Evolutionary conservation across 345 rosid species (phyloP), one percentile per base, ranked within the genome.

Genomic region (Gossypium stocksii): DNA sequence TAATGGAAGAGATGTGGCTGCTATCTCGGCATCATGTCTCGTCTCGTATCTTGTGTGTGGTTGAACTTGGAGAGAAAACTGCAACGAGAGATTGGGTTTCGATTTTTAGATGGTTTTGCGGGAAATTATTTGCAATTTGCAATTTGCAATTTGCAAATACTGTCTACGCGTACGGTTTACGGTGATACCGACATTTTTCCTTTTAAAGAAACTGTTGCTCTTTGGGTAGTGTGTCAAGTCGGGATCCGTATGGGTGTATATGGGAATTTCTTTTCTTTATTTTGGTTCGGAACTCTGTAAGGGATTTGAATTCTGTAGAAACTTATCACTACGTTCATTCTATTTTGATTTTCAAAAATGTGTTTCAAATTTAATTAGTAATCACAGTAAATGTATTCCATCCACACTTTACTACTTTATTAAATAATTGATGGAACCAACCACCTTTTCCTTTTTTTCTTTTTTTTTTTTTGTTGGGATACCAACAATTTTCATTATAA

Each of bases 141-240:
- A n/a, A 43, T 44, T 57, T 19, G 22, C 20, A 7, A 22, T 76
- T 56, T 17, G 58, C 23, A 51, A 5, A 52, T 45, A 52, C 20
- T 17, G 20, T 51, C 53, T 4, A 71, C 77, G 85, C 85, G 83
- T 78, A 76, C 74, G 76, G 81, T 76, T 44, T 57, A 71, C 74
- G 82, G 71, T 73, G 83, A 73, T 5, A 3, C 19, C 45, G 76
- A 74, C 64, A 45, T 61, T 16, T 20, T 13, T 7, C 58, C 8
- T 4, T 5, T 34, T 34, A 34, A 34, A 34, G 41, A 34, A 34
- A 34, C 41, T 34, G 41, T 34, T 34, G 41, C 41, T 51, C 56
- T 7, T 16, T 15, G 56, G 4, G 56, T 16, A 51, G 56, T 51
- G n/a, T 51, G 49, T 45, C 49, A 11, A 11, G 49, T 45, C 49